phyloP scores from a whole-genome alignment of 495 filamentous ascomycete genomes.

The Chaetomium cochliodes region DNA sequence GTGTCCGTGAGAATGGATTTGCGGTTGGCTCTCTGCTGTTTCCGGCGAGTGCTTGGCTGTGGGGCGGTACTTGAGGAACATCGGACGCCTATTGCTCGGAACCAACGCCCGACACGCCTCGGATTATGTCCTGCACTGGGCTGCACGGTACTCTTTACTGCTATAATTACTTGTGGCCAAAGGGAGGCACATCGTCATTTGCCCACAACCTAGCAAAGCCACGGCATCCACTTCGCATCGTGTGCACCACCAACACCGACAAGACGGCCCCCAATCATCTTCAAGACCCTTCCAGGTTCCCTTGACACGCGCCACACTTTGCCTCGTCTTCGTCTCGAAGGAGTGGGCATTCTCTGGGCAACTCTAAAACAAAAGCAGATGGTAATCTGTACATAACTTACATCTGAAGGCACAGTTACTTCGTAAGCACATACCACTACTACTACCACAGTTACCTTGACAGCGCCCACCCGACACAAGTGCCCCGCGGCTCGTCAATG shows the following conservation, averaged over 20 bases:
- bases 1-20: not conserved
- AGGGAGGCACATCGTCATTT: conserved; percentile 16
- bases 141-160: no score
- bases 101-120: not conserved
- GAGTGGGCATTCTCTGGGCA: conserved; percentile 8
- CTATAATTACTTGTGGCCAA: not conserved
- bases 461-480: not conserved
- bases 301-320: conserved; percentile 13
- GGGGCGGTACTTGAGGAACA: conserved; percentile 1
- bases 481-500: conserved; percentile 18
- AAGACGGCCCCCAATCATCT: not conserved
- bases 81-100: not conserved
- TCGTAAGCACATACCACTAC: no score
- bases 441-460: not conserved
- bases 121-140: no score
- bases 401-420: no score
- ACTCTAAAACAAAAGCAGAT: not conserved
- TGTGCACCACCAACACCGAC: conserved; percentile 1
- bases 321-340: conserved; percentile 1
- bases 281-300: not conserved
- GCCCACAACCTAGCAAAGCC: not conserved
- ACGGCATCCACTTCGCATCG: conserved; percentile 11
- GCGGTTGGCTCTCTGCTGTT: conserved; percentile 11
- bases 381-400: not conserved
- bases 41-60: conserved; percentile 11